Base-by-base conservation (phyloP, 2,329 filamentous ascomycete genomes). In the Phaeosphaeria sp. region DNA sequence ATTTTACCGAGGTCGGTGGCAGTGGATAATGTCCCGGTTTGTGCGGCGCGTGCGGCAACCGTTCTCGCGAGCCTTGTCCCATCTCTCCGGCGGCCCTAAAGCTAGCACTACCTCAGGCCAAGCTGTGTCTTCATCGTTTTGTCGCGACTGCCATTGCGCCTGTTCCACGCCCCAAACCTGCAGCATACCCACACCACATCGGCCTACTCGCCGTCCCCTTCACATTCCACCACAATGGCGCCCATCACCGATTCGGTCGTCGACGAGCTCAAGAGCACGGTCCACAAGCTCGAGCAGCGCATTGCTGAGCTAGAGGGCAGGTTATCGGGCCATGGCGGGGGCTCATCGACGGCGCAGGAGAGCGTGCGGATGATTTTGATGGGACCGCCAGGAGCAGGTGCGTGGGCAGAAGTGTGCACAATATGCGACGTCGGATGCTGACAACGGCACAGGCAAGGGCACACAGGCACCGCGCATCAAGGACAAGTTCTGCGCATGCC, bases 391-490 rank as follows among this genome's bases (percentile, higher is more conserved):
- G 95, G 95, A 80, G 95, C 95, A 80, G 95, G 95, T 98, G 87
- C 72, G 91, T 83, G 46, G 22, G 21, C 40, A 43, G 50, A 25
- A 30, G 27, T 4, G 30, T 11, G 30, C 45, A 20, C 24, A 45
- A 30, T 21, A 27, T 42, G 33, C 30, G 20, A 36, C 40, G 20
- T 54, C 8, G 49, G 54, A 60, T 66, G 67, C 67, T 74, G 61
- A 78, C 69, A 55, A 30, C 36, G 21, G 56, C 49, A 61, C 74
- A 98, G 95, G 95, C 83, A 99, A 99, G 88, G 95, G 95, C 81
- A 99, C 95, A 43, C 95, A 99, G 81, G 95, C 95, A 58, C 95
- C 95, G 66, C 94, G 91, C 81, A 95, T 99, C 82, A 97, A 97
- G 87, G 94, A 98, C 77, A 96, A 92, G 84, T 99, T 93, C 83